A percentile compares a stretch with the other conserved stretches of the same genome.
These are phyloP conservation scores for Penicillium sp. DNA, from an alignment of 2,329 filamentous ascomycete genomes.

Conservation along the genomic window DNA sequence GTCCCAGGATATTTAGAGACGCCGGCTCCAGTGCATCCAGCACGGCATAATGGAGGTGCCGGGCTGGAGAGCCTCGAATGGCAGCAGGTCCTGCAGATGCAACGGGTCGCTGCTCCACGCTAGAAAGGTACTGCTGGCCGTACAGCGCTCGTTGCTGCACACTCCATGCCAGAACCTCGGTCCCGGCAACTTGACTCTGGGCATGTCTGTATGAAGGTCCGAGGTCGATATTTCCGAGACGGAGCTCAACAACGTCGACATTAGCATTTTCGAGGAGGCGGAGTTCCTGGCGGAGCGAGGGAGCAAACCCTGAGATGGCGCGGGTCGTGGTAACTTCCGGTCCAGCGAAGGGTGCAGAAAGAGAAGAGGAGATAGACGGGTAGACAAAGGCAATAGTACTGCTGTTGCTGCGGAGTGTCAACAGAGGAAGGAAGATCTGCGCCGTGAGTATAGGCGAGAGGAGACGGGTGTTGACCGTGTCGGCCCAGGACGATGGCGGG, in stretches of 20 bases:
- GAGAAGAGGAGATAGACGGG: conserved; percentile 45
- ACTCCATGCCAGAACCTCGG: conserved; percentile 59
- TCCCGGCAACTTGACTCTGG: conserved; percentile 42
- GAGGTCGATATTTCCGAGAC: conserved; percentile 87
- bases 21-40: conserved; percentile 74
- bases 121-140: conserved; percentile 41
- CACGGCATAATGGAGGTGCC: conserved; percentile 77
- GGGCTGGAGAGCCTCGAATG: conserved; percentile 63
- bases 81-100: conserved; percentile 37
- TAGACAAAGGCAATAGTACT: conserved; percentile 45
- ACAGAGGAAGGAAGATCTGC: conserved; percentile 80
- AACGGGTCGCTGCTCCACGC: conserved; percentile 41
- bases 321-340: conserved; percentile 82
- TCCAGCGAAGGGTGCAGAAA: conserved; percentile 49
- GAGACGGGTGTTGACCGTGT: conserved; percentile 87
- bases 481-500: conserved; percentile 75
- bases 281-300: conserved; percentile 75
- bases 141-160: conserved; percentile 52
- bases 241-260: conserved; percentile 76
- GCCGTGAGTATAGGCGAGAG: conserved; percentile 83
- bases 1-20: conserved; percentile 39
- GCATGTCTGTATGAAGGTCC: conserved; percentile 53
- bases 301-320: conserved; percentile 79
- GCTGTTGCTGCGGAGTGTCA: conserved; percentile 57
- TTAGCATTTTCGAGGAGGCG: conserved; percentile 57